phyloP scores from a whole-genome alignment of 2,329 filamentous ascomycete genomes.

The Nemania diffusa region DNA sequence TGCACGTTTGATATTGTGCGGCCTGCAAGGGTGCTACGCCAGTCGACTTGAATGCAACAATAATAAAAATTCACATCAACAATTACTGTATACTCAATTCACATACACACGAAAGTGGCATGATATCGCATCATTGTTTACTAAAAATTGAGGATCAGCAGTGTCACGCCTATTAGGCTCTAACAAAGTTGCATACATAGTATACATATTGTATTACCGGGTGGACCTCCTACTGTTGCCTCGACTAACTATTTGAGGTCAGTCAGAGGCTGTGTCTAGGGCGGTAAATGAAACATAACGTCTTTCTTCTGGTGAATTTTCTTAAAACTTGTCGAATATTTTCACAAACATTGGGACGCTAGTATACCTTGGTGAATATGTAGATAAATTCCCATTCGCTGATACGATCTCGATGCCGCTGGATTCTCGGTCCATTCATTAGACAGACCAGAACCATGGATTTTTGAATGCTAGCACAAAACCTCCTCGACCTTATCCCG shows the following conservation, averaged over 20 bases:
- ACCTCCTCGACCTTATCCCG: neutral
- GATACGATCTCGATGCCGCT: neutral
- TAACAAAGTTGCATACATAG: neutral
- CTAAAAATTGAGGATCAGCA: neutral
- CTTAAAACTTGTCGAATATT: neutral
- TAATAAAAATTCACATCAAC: neutral
- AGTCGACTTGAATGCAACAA: neutral
- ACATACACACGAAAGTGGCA: neutral
- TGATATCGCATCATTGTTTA: neutral
- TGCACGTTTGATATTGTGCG: slow-evolving; percentile 25
- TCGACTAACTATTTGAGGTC: neutral
- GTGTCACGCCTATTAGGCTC: neutral
- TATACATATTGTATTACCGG: neutral
- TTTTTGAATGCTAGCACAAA: slow-evolving; percentile 3
- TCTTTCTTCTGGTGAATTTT: neutral
- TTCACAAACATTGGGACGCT: neutral
- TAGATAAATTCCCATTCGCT: neutral
- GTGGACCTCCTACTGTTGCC: neutral
- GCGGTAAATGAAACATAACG: neutral
- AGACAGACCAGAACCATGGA: neutral
- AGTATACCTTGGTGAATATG: neutral
- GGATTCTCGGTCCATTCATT: neutral
- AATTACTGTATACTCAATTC: slow-evolving; percentile 1
- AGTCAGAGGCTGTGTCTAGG: neutral
- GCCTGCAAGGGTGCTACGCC: slow-evolving; percentile 32